phyloP scores from a whole-genome alignment of 768 basidiomycete genomes.

The Kwoniella botswanensis region DNA sequence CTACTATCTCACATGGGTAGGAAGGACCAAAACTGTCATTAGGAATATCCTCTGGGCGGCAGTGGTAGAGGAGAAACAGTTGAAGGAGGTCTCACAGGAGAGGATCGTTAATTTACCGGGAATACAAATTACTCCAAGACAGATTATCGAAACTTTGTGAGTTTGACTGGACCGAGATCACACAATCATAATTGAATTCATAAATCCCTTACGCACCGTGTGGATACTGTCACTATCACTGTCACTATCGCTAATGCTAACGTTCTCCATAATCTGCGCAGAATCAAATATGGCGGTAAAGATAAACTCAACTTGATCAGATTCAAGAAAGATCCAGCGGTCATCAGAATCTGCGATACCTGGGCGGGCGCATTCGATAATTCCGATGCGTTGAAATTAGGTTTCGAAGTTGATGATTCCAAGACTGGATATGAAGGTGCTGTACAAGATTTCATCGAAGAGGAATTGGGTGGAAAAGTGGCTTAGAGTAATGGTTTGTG shows the following conservation, averaged over 20 bases:
- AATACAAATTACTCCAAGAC: slow-evolving; percentile 65
- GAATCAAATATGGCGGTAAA: slow-evolving; percentile 62
- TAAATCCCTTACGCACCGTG: too few relatives aligned
- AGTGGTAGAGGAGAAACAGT: slow-evolving; percentile 61
- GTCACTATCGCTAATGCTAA: too few relatives aligned
- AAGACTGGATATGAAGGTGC: slow-evolving; percentile 54
- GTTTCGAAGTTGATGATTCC: slow-evolving; percentile 55
- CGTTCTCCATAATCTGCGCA: not conserved
- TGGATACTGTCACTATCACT: too few relatives aligned
- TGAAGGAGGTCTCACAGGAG: slow-evolving; percentile 55
- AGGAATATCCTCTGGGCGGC: slow-evolving; percentile 65
- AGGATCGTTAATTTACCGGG: slow-evolving; percentile 69
- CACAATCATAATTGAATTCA: too few relatives aligned
- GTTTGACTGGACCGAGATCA: slow-evolving; percentile 12
- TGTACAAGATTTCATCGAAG: slow-evolving; percentile 55
- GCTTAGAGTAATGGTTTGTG: not conserved
- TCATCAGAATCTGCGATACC: slow-evolving; percentile 53
- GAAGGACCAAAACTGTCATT: slow-evolving; percentile 64
- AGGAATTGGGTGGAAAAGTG: slow-evolving; percentile 16
- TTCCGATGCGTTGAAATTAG: slow-evolving; percentile 37
- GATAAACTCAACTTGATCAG: slow-evolving; percentile 62
- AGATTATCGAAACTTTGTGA: slow-evolving; percentile 65
- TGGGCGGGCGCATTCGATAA: slow-evolving; percentile 58
- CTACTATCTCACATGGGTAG: slow-evolving; percentile 64
- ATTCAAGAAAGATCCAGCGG: slow-evolving; percentile 49